Evolutionary conservation across 495 filamentous ascomycete genomes (phyloP).

Genomic region (Penicillium silybi): DNA sequence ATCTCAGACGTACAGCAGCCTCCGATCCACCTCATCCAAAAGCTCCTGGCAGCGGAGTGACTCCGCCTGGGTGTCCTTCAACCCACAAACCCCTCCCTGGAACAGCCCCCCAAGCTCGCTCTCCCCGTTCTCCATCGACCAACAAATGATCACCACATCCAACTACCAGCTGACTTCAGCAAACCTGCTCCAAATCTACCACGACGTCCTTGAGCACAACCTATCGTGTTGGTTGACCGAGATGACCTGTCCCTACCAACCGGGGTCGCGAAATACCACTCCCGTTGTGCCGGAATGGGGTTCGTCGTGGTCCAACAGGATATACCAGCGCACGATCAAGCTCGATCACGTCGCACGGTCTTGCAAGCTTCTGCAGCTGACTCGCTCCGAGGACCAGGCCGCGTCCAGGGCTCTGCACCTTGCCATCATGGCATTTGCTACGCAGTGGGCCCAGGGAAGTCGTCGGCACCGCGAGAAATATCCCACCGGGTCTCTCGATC

Average conservation of each 20-base stretch:
- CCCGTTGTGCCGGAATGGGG: constrained; percentile 4
- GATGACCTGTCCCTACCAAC: constrained; percentile 33
- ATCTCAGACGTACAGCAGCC: neutral
- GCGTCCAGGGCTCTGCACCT: constrained; percentile 31
- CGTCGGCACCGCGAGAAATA: constrained; percentile 10
- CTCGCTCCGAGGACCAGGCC: constrained; percentile 25
- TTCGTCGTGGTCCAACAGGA: constrained; percentile 30
- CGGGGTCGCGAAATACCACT: neutral
- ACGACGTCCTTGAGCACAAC: constrained; percentile 39
- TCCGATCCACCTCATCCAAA: neutral
- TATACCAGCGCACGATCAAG: constrained; percentile 31
- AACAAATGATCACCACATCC: constrained; percentile 4
- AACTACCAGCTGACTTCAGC: constrained; percentile 14
- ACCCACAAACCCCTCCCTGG: neutral
- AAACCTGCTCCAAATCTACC: constrained; percentile 33
- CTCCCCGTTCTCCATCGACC: constrained; percentile 4
- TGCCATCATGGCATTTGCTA: constrained; percentile 37
- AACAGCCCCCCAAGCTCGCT: neutral
- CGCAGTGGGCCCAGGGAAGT: constrained; percentile 35
- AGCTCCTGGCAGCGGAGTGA: neutral
- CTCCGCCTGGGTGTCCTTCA: neutral
- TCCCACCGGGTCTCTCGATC: neutral
- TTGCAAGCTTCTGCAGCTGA: constrained; percentile 24
- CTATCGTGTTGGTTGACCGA: constrained; percentile 40
- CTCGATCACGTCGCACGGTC: constrained; percentile 29